Conservation (phyloP, 345 rosid genomes). For the Linum trigynum region DNA sequence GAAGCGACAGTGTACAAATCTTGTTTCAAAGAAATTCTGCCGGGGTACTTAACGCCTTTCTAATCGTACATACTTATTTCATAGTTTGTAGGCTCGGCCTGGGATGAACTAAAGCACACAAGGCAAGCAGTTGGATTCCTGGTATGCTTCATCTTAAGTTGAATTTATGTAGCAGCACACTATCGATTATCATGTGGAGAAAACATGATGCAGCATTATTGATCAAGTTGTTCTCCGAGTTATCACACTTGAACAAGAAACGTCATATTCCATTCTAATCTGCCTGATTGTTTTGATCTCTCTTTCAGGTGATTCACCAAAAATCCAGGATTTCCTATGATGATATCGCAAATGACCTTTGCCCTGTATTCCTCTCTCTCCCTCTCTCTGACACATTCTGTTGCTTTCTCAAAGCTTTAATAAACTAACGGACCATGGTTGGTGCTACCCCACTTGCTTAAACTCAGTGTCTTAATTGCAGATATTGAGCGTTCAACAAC, state of each 20-base stretch:
- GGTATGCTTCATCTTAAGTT: background rate
- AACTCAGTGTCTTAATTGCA: conserved; percentile 2
- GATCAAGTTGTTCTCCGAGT: background rate
- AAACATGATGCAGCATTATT: background rate
- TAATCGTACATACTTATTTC: background rate
- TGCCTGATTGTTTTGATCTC: background rate
- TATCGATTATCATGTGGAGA: background rate
- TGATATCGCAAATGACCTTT: conserved; percentile 21
- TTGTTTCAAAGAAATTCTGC: background rate
- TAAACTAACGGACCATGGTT: background rate
- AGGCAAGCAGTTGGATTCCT: conserved; percentile 5
- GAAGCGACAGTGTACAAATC: too few relatives aligned
- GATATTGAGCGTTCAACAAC: conserved; percentile 16
- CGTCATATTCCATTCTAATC: background rate
- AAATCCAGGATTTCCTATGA: conserved; percentile 20
- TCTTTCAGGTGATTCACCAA: conserved; percentile 23
- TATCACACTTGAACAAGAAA: background rate
- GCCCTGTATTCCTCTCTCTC: conserved; percentile 19
- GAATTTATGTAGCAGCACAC: background rate
- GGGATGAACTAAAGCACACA: conserved; percentile 6
- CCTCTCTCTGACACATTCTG: background rate
- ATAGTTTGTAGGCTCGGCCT: background rate
- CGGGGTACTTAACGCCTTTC: too few relatives aligned
- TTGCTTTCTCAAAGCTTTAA: background rate
- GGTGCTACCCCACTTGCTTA: background rate